Base-by-base conservation (phyloP, 371 early-diverging fungal species). In the Rhizopus sp. region DNA sequence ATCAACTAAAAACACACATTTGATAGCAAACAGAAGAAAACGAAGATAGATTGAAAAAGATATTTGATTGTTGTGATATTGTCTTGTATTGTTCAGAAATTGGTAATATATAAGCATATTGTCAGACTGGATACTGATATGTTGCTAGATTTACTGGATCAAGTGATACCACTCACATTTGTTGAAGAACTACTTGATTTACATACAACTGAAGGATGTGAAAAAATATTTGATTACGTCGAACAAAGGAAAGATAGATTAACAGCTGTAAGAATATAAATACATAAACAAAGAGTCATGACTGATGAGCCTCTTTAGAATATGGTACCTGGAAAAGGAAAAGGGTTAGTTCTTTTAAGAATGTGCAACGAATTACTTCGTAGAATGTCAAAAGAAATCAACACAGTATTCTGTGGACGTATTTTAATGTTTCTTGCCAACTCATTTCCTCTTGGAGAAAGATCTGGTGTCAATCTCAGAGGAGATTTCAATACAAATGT, bases 331-430 rank as follows among this genome's bases (percentile, higher is more conserved):
- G 81, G 73, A 1, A 81, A 79, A 63, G 93, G 94, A 47, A 93
- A 93, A 60, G 92, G 89, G 2, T 70, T 92, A n/a, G 78, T 89
- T 4, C 69, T 95, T 48, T 81, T 95, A 15, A 82, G 91, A 51
- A 73, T 90, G 67, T 94, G 95, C 69, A 94, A 93, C 63, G 90
- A 89, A 29, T 64, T 94, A 16, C 79, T 93, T 6, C 81, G 92
- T 7, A 80, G 95, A 55, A 72, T 92, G 8, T 92, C 94, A 0
- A 88, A 88, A 47, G 80, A 92, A 15, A 85, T 83, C 42, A 85
- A 89, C 68, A 88, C 88, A 9, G 88, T 84, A n/a, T 83, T 87
- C 55, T 89, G 91, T 59, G 94, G 94, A 1, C 88, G 93, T 13
- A 88, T 95, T 29, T 69, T 92, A 40, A 81, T 92, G 68, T 88